Evolutionary conservation across 345 rosid genomes (phyloP).

Genomic region (Noccaea bulbosa): DNA sequence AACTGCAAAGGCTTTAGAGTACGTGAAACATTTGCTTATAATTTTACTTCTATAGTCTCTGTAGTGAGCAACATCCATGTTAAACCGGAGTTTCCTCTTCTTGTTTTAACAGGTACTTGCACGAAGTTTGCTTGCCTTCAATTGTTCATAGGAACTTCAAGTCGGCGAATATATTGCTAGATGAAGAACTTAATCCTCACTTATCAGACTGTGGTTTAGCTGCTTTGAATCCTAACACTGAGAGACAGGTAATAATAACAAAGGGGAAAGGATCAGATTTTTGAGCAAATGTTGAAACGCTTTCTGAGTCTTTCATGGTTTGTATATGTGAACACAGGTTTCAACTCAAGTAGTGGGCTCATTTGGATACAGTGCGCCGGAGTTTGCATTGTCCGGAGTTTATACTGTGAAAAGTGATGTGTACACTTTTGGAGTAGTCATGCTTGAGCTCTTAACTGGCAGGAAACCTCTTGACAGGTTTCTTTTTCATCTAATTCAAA

Average conservation of each 20-base stretch:
- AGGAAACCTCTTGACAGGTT: constrained; percentile 98
- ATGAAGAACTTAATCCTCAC: constrained; percentile 94
- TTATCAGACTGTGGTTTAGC: constrained; percentile 97
- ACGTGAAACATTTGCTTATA: constrained; percentile 46
- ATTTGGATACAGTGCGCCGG: constrained; percentile 98
- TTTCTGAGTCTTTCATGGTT: constrained; percentile 20
- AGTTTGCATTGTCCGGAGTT: constrained; percentile 92
- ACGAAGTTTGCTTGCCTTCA: constrained; percentile 97
- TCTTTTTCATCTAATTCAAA: not conserved
- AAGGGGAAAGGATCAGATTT: not conserved
- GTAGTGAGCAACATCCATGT: not conserved
- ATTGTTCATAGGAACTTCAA: constrained; percentile 98
- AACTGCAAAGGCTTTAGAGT: constrained; percentile 97
- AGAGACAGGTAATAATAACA: constrained; percentile 72
- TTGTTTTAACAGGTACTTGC: constrained; percentile 73
- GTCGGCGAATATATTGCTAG: constrained; percentile 94
- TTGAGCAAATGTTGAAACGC: not conserved
- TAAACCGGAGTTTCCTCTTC: not conserved
- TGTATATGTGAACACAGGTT: constrained; percentile 54
- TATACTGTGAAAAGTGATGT: constrained; percentile 98
- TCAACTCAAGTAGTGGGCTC: constrained; percentile 95
- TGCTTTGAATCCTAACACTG: constrained; percentile 87
- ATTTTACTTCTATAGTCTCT: not conserved
- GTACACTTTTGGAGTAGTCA: constrained; percentile 97
- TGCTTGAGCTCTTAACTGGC: constrained; percentile 97